Percentiles rank a stretch among this genome's conserved stretches.
These are phyloP conservation scores for Blastobotrys americana DNA, from an alignment of 805 yeast species.

Conservation along the genomic window DNA sequence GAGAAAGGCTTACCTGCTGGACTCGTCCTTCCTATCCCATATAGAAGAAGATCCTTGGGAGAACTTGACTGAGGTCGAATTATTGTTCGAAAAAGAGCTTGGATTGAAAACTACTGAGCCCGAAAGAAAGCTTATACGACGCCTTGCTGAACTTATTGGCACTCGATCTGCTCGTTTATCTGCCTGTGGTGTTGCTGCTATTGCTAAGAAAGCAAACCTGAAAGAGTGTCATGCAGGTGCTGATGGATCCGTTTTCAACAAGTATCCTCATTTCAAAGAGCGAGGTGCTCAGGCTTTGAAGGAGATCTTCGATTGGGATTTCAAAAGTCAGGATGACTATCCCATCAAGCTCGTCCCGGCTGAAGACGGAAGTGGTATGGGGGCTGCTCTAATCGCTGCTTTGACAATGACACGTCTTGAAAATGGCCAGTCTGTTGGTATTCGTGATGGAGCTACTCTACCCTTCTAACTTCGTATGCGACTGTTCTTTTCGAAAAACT, in stretches of 20 bases:
- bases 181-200: slow-evolving; percentile 92
- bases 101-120: slow-evolving; percentile 58
- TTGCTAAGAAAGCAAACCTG: slow-evolving; percentile 78
- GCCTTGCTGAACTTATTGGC: slow-evolving; percentile 80
- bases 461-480: not conserved
- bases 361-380: slow-evolving; percentile 98
- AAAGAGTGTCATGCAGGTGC: slow-evolving; percentile 77
- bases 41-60: slow-evolving; percentile 87
- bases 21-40: slow-evolving; percentile 79
- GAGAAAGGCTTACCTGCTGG: slow-evolving; percentile 62
- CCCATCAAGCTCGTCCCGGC: slow-evolving; percentile 87
- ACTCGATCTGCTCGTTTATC: slow-evolving; percentile 89
- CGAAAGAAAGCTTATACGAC: slow-evolving; percentile 78
- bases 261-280: slow-evolving; percentile 84
- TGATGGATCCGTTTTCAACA: slow-evolving; percentile 93
- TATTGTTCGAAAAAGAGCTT: slow-evolving; percentile 53
- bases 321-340: slow-evolving; percentile 45
- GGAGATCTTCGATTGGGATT: slow-evolving; percentile 81
- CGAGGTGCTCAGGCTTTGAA: slow-evolving; percentile 83
- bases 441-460: slow-evolving; percentile 7
- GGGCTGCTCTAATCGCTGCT: slow-evolving; percentile 98
- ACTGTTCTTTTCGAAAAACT: too few species aligned
- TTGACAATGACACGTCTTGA: slow-evolving; percentile 74
- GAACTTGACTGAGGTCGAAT: slow-evolving; percentile 68
- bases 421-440: slow-evolving; percentile 42